Conservation (phyloP, 2,329 filamentous ascomycete genomes). For the Seiridium cupressi region DNA sequence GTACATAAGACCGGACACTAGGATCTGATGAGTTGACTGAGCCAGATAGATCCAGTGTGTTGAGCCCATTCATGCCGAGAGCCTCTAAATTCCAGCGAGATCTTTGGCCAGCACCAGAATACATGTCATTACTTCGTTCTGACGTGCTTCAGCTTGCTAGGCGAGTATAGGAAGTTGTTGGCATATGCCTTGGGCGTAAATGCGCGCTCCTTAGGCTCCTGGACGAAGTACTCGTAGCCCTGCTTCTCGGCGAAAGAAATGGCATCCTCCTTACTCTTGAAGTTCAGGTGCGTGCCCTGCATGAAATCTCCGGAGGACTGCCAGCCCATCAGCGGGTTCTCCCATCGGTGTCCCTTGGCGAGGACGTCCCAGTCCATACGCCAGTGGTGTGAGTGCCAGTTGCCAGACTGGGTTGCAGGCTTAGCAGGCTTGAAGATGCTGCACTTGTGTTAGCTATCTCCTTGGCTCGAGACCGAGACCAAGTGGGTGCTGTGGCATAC, state of each 20-base stretch:
- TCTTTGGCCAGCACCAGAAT: not conserved
- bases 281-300: conserved; percentile 89
- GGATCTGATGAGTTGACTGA: no score
- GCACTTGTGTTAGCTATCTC: conserved; percentile 10
- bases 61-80: no score
- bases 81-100: not conserved
- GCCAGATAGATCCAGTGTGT: no score
- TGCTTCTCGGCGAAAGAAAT: conserved; percentile 97
- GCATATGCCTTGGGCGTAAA: conserved; percentile 92
- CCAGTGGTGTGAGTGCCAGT: conserved; percentile 83
- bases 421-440: conserved; percentile 93
- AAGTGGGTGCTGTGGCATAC: conserved; percentile 47
- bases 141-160: conserved; percentile 84
- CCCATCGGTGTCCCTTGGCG: conserved; percentile 91
- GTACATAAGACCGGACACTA: not conserved
- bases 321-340: conserved; percentile 98
- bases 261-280: conserved; percentile 91
- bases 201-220: conserved; percentile 88
- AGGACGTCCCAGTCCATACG: conserved; percentile 98
- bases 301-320: conserved; percentile 92
- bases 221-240: conserved; percentile 98
- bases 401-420: conserved; percentile 93
- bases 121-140: conserved; percentile 64
- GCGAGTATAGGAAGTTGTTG: conserved; percentile 88
- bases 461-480: not conserved